phyloP scores from a whole-genome alignment of 305 asterid species.

The Fraxinus ornus region DNA sequence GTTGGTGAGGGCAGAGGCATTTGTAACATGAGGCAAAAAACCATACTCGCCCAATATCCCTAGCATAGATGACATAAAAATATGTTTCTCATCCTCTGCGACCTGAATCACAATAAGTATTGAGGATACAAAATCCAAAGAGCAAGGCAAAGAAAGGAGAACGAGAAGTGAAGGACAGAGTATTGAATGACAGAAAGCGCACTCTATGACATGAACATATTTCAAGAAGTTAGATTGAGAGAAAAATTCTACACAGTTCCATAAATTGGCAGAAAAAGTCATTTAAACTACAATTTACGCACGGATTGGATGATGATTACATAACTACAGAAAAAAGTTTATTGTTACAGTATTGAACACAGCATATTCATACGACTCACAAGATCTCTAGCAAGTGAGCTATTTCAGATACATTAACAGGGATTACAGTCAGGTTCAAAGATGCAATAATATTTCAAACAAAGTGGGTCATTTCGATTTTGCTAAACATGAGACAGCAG shows the following conservation, averaged over 20 bases:
- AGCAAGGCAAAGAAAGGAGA: slow-evolving; percentile 1
- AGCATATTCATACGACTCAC: neutral
- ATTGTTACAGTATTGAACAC: neutral
- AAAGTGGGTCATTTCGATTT: neutral
- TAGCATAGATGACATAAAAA: slow-evolving; percentile 72
- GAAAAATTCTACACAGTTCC: slow-evolving; percentile 5
- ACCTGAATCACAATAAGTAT: slow-evolving; percentile 44
- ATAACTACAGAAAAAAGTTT: neutral
- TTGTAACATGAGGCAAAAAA: slow-evolving; percentile 85
- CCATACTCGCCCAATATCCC: slow-evolving; percentile 89
- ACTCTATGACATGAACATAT: slow-evolving; percentile 1
- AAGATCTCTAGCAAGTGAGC: neutral
- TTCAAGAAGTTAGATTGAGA: slow-evolving; percentile 12
- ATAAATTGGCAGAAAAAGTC: neutral
- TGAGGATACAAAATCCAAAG: slow-evolving; percentile 29
- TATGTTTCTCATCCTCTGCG: slow-evolving; percentile 74
- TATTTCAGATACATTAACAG: neutral
- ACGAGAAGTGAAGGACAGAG: slow-evolving; percentile 4
- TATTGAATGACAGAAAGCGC: slow-evolving; percentile 1
- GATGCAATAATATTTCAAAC: slow-evolving; percentile 1
- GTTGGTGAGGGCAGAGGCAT: slow-evolving; percentile 78
- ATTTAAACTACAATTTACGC: slow-evolving; percentile 1
- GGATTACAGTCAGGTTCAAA: neutral
- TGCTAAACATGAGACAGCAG: neutral
- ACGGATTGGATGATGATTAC: neutral